A percentile compares a stretch with the other conserved stretches of the same genome.
phyloP scores from a whole-genome alignment of 2,329 filamentous ascomycete species.

The Curvularia sp. region DNA sequence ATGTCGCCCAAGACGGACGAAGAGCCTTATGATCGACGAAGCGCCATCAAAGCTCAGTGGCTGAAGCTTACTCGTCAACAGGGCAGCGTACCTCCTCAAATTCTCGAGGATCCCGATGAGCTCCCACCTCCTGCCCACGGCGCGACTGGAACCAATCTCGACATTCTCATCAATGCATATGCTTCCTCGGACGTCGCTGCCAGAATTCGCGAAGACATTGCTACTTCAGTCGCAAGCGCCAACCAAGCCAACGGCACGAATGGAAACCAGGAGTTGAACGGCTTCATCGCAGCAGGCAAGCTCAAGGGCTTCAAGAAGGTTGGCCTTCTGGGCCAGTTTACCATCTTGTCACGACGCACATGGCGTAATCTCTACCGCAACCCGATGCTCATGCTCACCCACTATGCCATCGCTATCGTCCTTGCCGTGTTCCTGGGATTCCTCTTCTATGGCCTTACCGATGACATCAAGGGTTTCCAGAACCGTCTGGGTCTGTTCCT shows the following conservation, averaged over 20 bases:
- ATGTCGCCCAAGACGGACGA: constrained; percentile 69
- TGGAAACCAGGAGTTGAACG: constrained; percentile 61
- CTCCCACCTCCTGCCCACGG: constrained; percentile 64
- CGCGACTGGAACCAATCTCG: constrained; percentile 75
- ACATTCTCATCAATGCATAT: constrained; percentile 79
- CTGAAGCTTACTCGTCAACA: constrained; percentile 64
- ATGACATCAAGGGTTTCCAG: constrained; percentile 97
- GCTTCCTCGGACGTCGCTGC: constrained; percentile 77
- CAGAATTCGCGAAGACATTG: constrained; percentile 78
- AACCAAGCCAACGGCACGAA: constrained; percentile 71
- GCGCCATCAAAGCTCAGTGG: constrained; percentile 63
- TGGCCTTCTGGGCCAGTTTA: constrained; percentile 80
- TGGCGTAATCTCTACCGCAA: constrained; percentile 98
- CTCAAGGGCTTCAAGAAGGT: constrained; percentile 84
- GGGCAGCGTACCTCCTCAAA: constrained; percentile 63
- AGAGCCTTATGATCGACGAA: constrained; percentile 61
- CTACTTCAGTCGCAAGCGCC: constrained; percentile 69
- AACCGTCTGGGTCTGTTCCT: constrained; percentile 97
- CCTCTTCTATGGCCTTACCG: constrained; percentile 93
- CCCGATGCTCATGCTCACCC: constrained; percentile 96
- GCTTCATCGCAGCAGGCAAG: constrained; percentile 63
- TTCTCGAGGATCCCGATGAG: constrained; percentile 73
- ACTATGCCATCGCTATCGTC: constrained; percentile 96
- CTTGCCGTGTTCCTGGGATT: constrained; percentile 93
- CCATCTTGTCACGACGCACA: constrained; percentile 86